Base-by-base conservation (phyloP, 2,329 filamentous ascomycete species). In the Alternaria longipes region DNA sequence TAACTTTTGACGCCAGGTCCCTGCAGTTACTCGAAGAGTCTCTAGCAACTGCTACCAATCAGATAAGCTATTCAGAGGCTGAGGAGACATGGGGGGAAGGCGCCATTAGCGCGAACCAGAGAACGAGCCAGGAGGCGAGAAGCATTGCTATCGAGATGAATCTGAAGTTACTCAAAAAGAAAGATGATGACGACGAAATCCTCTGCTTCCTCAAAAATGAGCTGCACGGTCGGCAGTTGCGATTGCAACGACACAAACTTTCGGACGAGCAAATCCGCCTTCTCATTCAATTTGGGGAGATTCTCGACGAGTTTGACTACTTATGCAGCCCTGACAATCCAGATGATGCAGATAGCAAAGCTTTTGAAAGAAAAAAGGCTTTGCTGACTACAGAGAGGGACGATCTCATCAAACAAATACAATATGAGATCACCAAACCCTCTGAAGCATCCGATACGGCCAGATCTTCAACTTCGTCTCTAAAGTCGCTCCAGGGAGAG, bases 1-100 rank as follows among this genome's bases (percentile, higher is more conserved):
- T 71, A 28, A 32, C 36, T 12, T 67, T 67, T 24, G 61, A 65
- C 18, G 6, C 38, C 12, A 24, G 46, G 4, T 57, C 53, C 38
- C 14, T 63, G 14, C 8, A 45, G 16, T 6, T 4, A 1, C 60
- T 70, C 28, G 38, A 51, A n/a, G 34, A 41, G 12, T 32, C 26
- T 18, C 16, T 42, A 7, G 34, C 9, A 6, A 32, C 12, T 16
- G 18, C 32, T 3, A 45, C 36, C 22, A 56, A 24, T 30, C 12
- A 9, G 5, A 32, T 38, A 12, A 18, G 38, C 18, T 7, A 44
- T 16, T 6, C 42, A 22, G 12, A 3, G 20, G 26, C 11, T 28
- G 32, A 30, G 12, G 38, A 51, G 40, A 5, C 12, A 7, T 40
- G 22, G 28, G 57, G 47, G 5, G 11, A 16, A 11, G 8, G 16